Conservation (phyloP, 1,284 basidiomycete species). For the Irpex rosettiformis region DNA sequence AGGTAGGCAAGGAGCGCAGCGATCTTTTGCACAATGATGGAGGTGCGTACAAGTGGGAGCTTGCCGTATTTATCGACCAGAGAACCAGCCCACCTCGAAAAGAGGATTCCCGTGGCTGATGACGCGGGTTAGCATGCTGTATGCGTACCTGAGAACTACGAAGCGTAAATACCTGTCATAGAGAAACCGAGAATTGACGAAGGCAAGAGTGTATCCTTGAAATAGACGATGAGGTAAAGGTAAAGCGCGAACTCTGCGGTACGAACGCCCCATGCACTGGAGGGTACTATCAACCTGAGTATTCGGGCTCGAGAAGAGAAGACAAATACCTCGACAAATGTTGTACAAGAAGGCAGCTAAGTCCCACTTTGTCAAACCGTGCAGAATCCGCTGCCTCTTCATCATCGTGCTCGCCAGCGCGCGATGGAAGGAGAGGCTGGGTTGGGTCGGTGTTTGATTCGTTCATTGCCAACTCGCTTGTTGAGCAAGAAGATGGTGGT, state of each 20-base stretch:
- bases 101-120: constrained; percentile 27
- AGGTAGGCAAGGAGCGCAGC: constrained; percentile 37
- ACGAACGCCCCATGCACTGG: constrained; percentile 40
- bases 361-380: background rate
- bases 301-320: background rate
- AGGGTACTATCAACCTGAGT: background rate
- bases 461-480: background rate
- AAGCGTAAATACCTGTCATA: constrained; percentile 36
- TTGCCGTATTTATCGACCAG: constrained; percentile 41
- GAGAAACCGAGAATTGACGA: constrained; percentile 47
- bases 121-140: too few species aligned
- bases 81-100: constrained; percentile 40
- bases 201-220: constrained; percentile 46
- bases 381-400: background rate
- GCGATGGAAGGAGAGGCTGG: background rate
- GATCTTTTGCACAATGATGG: constrained; percentile 43
- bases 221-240: constrained; percentile 44
- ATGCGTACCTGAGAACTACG: too few species aligned
- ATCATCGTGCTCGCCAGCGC: background rate
- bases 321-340: background rate
- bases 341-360: background rate
- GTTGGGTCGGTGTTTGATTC: background rate
- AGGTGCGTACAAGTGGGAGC: constrained; percentile 37
- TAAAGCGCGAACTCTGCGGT: constrained; percentile 45
- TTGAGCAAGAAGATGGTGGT: background rate